phyloP scores from a whole-genome alignment of 768 basidiomycete species.

The Zangia roseola region DNA sequence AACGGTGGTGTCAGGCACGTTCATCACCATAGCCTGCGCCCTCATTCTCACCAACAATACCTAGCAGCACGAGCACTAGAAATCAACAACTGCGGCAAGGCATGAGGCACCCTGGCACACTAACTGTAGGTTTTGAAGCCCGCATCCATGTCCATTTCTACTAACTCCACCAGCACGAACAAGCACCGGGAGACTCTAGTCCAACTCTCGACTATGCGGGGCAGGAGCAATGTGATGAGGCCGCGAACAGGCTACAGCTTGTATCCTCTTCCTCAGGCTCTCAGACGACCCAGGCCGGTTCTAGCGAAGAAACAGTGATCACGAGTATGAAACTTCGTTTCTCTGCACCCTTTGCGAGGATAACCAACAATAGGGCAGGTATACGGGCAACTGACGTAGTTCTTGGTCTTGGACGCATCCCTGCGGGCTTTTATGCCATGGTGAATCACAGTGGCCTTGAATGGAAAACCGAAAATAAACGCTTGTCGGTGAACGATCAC shows the following conservation, averaged over 20 bases:
- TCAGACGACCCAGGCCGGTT: not conserved
- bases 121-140: not conserved
- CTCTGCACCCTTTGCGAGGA: not conserved
- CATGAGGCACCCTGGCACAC: not conserved
- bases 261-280: not conserved
- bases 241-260: not conserved
- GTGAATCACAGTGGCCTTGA: not conserved
- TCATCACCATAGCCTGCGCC: no score
- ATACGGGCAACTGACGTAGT: constrained; percentile 3
- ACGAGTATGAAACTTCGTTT: not conserved
- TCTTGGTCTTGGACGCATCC: not conserved
- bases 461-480: constrained; percentile 1
- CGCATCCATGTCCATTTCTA: no score
- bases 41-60: not conserved
- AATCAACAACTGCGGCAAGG: not conserved
- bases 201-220: not conserved
- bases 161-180: no score
- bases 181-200: not conserved
- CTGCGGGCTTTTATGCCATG: not conserved
- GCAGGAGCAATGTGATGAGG: not conserved
- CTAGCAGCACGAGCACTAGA: not conserved
- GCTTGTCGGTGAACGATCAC: not conserved
- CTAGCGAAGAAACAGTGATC: not conserved
- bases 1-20: no score
- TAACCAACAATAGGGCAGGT: not conserved